These are phyloP conservation scores for Yamadazyma oceani DNA, from an alignment of 1,139 yeast species.

Conservation along the genomic window DNA sequence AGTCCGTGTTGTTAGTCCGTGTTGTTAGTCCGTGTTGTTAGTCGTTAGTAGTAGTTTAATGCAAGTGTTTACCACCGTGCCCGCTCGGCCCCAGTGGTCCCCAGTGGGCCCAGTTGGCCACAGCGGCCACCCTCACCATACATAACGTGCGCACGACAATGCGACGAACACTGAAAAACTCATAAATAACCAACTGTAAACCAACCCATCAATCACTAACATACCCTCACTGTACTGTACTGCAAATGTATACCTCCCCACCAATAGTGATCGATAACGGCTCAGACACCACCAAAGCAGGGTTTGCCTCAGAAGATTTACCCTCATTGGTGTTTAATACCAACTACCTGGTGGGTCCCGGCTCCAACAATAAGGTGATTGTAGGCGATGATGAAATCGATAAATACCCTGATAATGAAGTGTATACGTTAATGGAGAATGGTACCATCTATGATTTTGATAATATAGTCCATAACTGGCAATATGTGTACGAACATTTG, in stretches of 20 bases:
- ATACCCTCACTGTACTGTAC: too few species aligned
- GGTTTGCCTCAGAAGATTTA: conserved; percentile 63
- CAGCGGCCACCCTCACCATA: too few species aligned
- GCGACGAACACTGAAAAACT: background rate
- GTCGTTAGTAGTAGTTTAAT: too few species aligned
- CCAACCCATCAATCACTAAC: too few species aligned
- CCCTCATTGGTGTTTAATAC: conserved; percentile 63
- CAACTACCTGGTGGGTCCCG: conserved; percentile 44
- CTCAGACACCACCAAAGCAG: conserved; percentile 64
- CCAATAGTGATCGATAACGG: conserved; percentile 74
- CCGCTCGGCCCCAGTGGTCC: too few species aligned
- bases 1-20: too few species aligned
- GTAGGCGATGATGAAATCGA: conserved; percentile 54
- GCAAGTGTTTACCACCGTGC: too few species aligned
- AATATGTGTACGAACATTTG: conserved; percentile 52
- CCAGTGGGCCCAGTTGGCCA: too few species aligned
- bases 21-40: too few species aligned
- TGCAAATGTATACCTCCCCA: conserved; percentile 37
- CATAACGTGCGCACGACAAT: background rate
- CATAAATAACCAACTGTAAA: conserved; percentile 18
- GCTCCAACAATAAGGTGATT: conserved; percentile 26
- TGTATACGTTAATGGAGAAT: conserved; percentile 62
- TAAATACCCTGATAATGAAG: conserved; percentile 45
- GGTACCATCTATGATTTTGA: conserved; percentile 71
- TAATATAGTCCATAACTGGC: conserved; percentile 58